phyloP scores from a whole-genome alignment of 2,329 filamentous ascomycete genomes.

The Xylaria sp. region DNA sequence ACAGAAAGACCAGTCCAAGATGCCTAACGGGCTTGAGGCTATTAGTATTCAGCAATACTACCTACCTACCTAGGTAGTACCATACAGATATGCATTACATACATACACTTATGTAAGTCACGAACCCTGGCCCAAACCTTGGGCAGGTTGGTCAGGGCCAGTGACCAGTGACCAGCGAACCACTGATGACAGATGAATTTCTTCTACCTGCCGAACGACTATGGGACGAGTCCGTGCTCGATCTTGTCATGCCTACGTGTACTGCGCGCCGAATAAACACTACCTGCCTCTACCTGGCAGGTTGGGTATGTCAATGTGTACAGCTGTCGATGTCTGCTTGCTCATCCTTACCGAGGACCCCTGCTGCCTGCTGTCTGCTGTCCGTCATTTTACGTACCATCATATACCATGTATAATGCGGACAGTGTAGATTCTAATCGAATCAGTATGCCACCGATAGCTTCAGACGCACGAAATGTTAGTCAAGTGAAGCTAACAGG shows the following conservation, averaged over 20 bases:
- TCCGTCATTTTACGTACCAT: neutral
- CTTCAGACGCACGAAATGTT: neutral
- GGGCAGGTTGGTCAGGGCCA: neutral
- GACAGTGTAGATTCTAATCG: neutral
- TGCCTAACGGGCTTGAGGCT: neutral
- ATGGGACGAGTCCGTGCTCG: conserved; percentile 10
- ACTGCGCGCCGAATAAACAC: neutral
- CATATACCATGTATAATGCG: neutral
- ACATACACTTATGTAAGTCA: conserved; percentile 3
- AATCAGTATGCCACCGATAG: too few species aligned
- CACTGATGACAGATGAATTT: neutral
- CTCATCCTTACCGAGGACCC: conserved; percentile 1
- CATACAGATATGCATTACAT: neutral
- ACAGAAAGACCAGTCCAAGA: too few species aligned
- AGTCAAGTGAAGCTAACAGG: neutral
- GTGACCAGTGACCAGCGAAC: neutral
- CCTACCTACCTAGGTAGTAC: neutral
- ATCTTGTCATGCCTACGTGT: conserved; percentile 10
- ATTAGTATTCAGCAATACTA: neutral
- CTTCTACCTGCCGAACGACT: neutral
- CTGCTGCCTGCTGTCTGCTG: neutral
- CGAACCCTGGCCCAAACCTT: conserved; percentile 10
- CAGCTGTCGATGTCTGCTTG: neutral
- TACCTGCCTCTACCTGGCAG: neutral
- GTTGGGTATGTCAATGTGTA: neutral